phyloP scores from a whole-genome alignment of 208 protist species.

The Herpetomonas samuelpessoai region DNA sequence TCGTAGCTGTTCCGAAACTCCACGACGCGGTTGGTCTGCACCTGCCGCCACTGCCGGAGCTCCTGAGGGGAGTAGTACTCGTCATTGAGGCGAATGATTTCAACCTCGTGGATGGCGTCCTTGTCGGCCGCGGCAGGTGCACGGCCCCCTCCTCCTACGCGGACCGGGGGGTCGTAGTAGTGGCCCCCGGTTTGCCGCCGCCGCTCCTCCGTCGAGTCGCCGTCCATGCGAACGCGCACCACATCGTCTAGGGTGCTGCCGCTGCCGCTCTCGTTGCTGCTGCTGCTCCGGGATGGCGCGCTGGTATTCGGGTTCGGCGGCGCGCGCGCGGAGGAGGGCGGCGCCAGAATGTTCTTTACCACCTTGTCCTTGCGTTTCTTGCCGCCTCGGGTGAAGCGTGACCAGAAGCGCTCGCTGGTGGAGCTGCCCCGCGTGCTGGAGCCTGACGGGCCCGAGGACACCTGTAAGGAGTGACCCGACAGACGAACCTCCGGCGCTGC shows the following conservation, averaged over 20 bases:
- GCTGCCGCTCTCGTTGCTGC: background rate
- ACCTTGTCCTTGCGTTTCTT: background rate
- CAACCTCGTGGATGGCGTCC: slow-evolving; percentile 18
- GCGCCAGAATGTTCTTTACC: background rate
- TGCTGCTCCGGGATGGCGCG: background rate
- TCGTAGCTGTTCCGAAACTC: slow-evolving; percentile 8
- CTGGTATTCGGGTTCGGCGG: background rate
- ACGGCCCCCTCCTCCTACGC: background rate
- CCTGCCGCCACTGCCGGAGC: slow-evolving; percentile 24
- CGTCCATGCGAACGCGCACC: background rate
- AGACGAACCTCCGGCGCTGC: background rate
- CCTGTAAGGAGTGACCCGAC: background rate
- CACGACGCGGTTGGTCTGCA: slow-evolving; percentile 17
- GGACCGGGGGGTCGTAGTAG: background rate
- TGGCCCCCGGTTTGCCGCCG: background rate
- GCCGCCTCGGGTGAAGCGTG: background rate
- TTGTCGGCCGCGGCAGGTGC: background rate
- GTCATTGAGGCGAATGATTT: slow-evolving; percentile 25
- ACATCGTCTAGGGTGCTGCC: background rate
- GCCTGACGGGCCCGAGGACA: background rate
- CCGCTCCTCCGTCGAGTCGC: background rate
- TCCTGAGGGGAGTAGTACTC: slow-evolving; percentile 25
- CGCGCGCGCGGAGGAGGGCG: no score
- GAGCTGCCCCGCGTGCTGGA: slow-evolving; percentile 1
- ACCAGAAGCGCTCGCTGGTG: background rate